Conservation (phyloP, 441 rosid genomes). For the Corymbia citriodora region DNA sequence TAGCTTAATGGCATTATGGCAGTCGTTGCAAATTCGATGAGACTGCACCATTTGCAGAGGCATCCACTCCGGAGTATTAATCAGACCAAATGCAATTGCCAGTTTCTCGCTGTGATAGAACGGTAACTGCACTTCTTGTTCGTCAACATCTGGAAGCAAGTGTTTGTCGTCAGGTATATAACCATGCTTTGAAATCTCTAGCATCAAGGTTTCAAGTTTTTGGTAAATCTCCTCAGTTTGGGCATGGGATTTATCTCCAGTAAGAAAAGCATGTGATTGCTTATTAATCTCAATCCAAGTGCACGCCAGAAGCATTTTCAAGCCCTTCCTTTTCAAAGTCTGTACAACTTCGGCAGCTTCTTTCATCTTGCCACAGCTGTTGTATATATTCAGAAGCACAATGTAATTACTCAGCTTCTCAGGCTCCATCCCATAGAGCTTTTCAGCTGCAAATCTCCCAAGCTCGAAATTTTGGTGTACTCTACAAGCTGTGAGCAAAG, state of each 20-base stretch:
- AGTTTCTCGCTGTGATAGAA: constrained; percentile 77
- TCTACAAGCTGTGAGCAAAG: constrained; percentile 80
- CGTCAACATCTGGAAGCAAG: constrained; percentile 78
- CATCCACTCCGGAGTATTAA: constrained; percentile 44
- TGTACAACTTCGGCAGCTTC: constrained; percentile 70
- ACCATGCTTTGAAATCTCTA: constrained; percentile 50
- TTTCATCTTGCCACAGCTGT: constrained; percentile 54
- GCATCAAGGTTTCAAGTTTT: constrained; percentile 66
- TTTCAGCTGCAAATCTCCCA: constrained; percentile 78
- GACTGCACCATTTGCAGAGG: constrained; percentile 77
- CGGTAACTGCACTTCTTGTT: constrained; percentile 33
- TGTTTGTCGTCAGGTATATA: constrained; percentile 37
- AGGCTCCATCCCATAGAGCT: constrained; percentile 77
- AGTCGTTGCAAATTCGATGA: constrained; percentile 79
- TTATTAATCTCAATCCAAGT: constrained; percentile 76
- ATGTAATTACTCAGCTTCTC: constrained; percentile 75
- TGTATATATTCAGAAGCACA: constrained; percentile 77
- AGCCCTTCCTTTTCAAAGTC: constrained; percentile 66
- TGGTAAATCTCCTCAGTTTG: constrained; percentile 52
- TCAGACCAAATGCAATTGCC: constrained; percentile 73
- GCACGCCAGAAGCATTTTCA: constrained; percentile 69
- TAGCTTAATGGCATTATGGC: constrained; percentile 68
- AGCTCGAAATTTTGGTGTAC: constrained; percentile 68
- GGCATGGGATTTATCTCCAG: constrained; percentile 56
- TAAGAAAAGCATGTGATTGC: constrained; percentile 46